A percentile compares a stretch with the other conserved stretches of the same genome.
Evolutionary conservation across 2,329 filamentous ascomycete species (phyloP).

Genomic region (Botryosphaeria dothidea): DNA sequence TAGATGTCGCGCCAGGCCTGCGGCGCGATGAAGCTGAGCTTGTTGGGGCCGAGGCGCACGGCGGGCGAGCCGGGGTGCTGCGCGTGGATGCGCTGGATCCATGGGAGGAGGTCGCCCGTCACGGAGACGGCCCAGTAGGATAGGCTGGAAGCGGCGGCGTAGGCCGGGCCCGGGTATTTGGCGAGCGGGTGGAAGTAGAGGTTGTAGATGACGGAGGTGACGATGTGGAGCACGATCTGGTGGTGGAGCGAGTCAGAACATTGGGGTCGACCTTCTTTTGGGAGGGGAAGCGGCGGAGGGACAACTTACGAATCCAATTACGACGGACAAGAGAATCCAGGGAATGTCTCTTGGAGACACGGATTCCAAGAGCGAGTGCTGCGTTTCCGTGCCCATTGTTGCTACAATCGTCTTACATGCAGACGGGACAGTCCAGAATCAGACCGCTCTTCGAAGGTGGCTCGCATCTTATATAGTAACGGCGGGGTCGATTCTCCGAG

Average conservation of each 20-base stretch:
- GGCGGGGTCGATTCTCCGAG: neutral
- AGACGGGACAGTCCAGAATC: neutral
- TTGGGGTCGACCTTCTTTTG: neutral
- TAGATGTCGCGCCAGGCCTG: constrained; percentile 21
- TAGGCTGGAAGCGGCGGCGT: constrained; percentile 32
- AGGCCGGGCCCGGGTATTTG: constrained; percentile 41
- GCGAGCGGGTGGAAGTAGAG: constrained; percentile 46
- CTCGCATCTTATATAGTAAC: neutral
- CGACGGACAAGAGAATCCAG: neutral
- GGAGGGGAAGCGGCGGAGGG: neutral
- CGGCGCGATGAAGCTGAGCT: constrained; percentile 9
- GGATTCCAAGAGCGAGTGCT: neutral
- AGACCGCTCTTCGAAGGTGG: neutral
- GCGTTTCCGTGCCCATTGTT: neutral
- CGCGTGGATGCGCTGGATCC: constrained; percentile 26
- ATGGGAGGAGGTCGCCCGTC: constrained; percentile 29
- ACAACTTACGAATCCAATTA: neutral
- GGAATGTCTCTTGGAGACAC: neutral
- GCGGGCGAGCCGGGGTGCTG: constrained; percentile 2
- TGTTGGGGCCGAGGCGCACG: constrained; percentile 18
- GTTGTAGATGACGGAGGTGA: constrained; percentile 33
- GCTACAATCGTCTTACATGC: neutral
- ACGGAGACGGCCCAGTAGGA: constrained; percentile 32
- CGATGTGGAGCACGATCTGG: neutral
- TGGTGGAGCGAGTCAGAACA: neutral